A percentile compares a stretch with the other conserved stretches of the same genome.
Conservation (phyloP, 2,329 filamentous ascomycete species). For the Dactylellina haptotyla region DNA sequence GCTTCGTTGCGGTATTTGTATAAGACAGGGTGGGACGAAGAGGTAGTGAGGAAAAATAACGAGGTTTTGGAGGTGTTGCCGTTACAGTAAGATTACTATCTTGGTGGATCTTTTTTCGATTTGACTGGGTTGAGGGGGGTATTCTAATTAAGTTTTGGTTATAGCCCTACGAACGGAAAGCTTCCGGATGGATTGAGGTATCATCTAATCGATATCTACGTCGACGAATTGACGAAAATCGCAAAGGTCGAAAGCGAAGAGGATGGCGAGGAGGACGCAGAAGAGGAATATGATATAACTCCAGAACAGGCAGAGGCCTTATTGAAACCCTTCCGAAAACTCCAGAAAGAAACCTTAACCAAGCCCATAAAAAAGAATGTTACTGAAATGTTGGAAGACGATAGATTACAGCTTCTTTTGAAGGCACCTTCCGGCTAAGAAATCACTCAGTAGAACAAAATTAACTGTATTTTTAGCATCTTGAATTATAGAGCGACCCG, state of each 20-base stretch:
- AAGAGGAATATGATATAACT: constrained; percentile 62
- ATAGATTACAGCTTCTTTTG: constrained; percentile 71
- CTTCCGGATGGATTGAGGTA: constrained; percentile 85
- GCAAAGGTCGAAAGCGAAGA: constrained; percentile 65
- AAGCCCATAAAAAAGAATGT: constrained; percentile 76
- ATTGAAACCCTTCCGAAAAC: constrained; percentile 67
- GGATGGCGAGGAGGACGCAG: constrained; percentile 59
- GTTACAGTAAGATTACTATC: constrained; percentile 59
- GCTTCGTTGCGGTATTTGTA: constrained; percentile 71
- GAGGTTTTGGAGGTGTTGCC: constrained; percentile 64
- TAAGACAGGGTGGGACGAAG: constrained; percentile 62
- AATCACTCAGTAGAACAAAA: not conserved
- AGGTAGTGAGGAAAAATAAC: constrained; percentile 63
- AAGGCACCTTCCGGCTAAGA: constrained; percentile 13
- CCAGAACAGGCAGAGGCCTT: constrained; percentile 64
- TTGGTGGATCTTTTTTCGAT: not conserved
- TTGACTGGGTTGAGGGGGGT: not conserved
- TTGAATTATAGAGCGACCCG: constrained; percentile 31
- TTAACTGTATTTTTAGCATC: constrained; percentile 22
- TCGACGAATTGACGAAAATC: constrained; percentile 84
- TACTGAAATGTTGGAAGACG: constrained; percentile 76
- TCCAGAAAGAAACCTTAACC: constrained; percentile 70
- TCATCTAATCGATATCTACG: constrained; percentile 88
- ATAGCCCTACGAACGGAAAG: constrained; percentile 64
- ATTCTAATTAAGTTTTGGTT: not conserved